phyloP scores from a whole-genome alignment of 1,284 basidiomycete genomes.

The Pseudozyma tsukubaensis region DNA sequence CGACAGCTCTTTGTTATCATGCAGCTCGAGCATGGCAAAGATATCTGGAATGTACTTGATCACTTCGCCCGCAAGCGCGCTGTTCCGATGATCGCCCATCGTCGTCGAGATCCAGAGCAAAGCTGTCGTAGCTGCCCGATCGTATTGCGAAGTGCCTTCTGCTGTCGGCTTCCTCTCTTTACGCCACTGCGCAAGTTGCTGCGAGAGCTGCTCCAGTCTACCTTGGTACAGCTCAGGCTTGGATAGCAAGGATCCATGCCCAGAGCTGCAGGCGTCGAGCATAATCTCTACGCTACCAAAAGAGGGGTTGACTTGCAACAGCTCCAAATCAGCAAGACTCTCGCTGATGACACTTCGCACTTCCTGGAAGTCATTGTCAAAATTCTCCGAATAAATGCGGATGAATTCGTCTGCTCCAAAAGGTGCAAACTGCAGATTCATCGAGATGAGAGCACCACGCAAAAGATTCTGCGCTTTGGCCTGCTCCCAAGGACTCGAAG shows the following conservation, averaged over 20 bases:
- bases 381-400: slow-evolving; percentile 59
- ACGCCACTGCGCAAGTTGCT: slow-evolving; percentile 64
- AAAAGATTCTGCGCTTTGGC: slow-evolving; percentile 73
- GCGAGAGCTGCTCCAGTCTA: slow-evolving; percentile 72
- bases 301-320: slow-evolving; percentile 75
- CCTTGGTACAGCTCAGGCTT: slow-evolving; percentile 70
- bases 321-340: slow-evolving; percentile 68
- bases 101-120: slow-evolving; percentile 63
- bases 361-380: slow-evolving; percentile 68
- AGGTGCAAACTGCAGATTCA: slow-evolving; percentile 48
- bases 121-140: slow-evolving; percentile 59
- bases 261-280: slow-evolving; percentile 75
- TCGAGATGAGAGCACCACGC: slow-evolving; percentile 48
- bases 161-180: slow-evolving; percentile 68
- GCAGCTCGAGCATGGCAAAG: slow-evolving; percentile 65
- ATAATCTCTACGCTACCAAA: slow-evolving; percentile 78
- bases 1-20: slow-evolving; percentile 65
- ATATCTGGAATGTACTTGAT: slow-evolving; percentile 65
- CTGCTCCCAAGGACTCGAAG: slow-evolving; percentile 57
- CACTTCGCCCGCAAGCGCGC: slow-evolving; percentile 55
- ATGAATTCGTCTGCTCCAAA: slow-evolving; percentile 58
- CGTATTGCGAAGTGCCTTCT: slow-evolving; percentile 67
- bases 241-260: slow-evolving; percentile 72
- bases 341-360: slow-evolving; percentile 69
- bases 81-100: slow-evolving; percentile 65